A percentile compares a stretch with the other conserved stretches of the same genome.
Conservation (phyloP, 805 yeast species). For the Metschnikowia noctiluminum region DNA sequence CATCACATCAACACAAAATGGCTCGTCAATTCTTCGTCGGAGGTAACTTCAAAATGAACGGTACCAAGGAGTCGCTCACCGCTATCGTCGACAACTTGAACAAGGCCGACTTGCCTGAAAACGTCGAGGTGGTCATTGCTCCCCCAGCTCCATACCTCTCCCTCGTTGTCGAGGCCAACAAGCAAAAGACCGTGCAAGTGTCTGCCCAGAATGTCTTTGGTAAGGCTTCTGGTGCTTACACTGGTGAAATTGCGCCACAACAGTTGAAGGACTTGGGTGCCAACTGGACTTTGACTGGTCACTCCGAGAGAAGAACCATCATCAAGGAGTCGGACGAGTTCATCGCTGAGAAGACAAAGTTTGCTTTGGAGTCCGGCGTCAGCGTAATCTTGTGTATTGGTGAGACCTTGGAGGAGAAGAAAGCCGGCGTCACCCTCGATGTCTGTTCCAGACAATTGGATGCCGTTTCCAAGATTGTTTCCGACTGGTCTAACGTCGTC, state of each 20-base stretch:
- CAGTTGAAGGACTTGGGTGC: conserved; percentile 90
- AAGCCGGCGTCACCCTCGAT: conserved; percentile 78
- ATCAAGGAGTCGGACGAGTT: conserved; percentile 87
- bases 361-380: conserved; percentile 85
- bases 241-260: conserved; percentile 92
- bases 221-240: conserved; percentile 93
- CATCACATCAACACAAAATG: conserved; percentile 31
- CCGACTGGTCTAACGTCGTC: conserved; percentile 89
- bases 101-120: conserved; percentile 65
- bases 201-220: conserved; percentile 90
- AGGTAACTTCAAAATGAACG: conserved; percentile 99
- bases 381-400: conserved; percentile 96
- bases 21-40: conserved; percentile 96
- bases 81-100: conserved; percentile 82
- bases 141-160: conserved; percentile 94
- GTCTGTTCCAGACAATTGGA: conserved; percentile 87
- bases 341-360: conserved; percentile 90
- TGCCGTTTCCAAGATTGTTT: conserved; percentile 77
- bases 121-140: conserved; percentile 90
- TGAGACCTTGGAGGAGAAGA: conserved; percentile 94
- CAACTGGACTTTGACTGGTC: conserved; percentile 94
- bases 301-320: conserved; percentile 96
- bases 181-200: conserved; percentile 68
- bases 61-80: conserved; percentile 81
- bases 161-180: conserved; percentile 65